These are phyloP conservation scores for Skeletonema menzelii DNA, from an alignment of 108 stramenopile species.

Conservation along the genomic window DNA sequence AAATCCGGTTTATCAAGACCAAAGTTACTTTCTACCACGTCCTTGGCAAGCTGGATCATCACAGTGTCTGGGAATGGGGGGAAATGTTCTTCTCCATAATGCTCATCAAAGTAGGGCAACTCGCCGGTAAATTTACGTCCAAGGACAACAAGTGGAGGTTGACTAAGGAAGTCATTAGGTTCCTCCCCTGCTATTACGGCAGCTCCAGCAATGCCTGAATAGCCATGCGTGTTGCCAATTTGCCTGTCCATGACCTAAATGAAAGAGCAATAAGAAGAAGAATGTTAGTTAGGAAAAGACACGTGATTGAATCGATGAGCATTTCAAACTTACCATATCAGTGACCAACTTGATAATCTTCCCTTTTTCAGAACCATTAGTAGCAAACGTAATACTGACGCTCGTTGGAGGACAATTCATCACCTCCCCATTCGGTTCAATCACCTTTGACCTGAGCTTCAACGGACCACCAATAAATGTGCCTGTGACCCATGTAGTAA, in stretches of 20 bases:
- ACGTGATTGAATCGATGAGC: too few species aligned
- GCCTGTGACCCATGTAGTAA: constrained; percentile 48
- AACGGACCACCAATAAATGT: constrained; percentile 48
- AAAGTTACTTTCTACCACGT: constrained; percentile 43
- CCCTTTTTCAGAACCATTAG: constrained; percentile 20
- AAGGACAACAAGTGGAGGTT: constrained; percentile 17
- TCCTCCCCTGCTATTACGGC: constrained; percentile 43
- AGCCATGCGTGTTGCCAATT: constrained; percentile 61
- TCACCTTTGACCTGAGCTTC: constrained; percentile 31
- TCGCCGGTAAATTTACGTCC: constrained; percentile 11
- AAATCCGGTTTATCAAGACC: constrained; percentile 51
- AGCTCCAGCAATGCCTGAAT: constrained; percentile 53
- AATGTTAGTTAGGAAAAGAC: background rate
- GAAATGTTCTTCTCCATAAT: constrained; percentile 21
- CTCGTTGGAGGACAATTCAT: constrained; percentile 63
- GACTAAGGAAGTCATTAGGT: constrained; percentile 25
- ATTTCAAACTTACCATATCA: constrained; percentile 32
- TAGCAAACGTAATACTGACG: constrained; percentile 49
- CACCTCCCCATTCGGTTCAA: constrained; percentile 45
- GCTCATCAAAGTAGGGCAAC: constrained; percentile 6
- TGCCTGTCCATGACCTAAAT: constrained; percentile 47
- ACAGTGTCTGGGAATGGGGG: constrained; percentile 66
- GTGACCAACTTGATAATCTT: constrained; percentile 51
- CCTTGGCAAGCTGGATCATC: constrained; percentile 69
- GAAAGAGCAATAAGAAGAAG: background rate